Evolutionary conservation across 2,329 filamentous ascomycete species (phyloP).

Genomic region (Fonsecaea pugnacius): DNA sequence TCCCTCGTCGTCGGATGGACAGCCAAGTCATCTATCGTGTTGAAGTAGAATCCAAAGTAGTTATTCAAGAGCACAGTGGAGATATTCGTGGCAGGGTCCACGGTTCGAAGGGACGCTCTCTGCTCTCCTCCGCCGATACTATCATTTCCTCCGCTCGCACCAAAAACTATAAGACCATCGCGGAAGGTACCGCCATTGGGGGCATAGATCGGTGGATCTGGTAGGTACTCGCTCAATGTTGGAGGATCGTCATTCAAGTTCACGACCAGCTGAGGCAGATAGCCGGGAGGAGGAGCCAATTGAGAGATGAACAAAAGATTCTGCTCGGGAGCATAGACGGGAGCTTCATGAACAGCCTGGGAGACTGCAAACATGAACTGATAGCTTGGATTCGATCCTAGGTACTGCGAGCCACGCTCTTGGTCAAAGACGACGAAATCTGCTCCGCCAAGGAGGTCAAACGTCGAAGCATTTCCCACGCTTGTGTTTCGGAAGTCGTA

Average conservation of each 20-base stretch:
- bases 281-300: slow-evolving; percentile 44
- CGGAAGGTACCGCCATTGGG: slow-evolving; percentile 50
- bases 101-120: slow-evolving; percentile 48
- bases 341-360: slow-evolving; percentile 49
- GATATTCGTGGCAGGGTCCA: slow-evolving; percentile 52
- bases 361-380: slow-evolving; percentile 47
- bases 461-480: slow-evolving; percentile 43
- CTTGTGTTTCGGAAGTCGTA: slow-evolving; percentile 42
- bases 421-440: slow-evolving; percentile 48
- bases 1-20: slow-evolving; percentile 49
- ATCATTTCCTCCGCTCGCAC: slow-evolving; percentile 45
- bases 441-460: slow-evolving; percentile 41
- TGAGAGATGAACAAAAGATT: slow-evolving; percentile 50
- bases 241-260: slow-evolving; percentile 51
- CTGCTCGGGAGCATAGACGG: slow-evolving; percentile 47
- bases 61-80: slow-evolving; percentile 51
- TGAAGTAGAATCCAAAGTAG: slow-evolving; percentile 55
- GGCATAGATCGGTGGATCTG: slow-evolving; percentile 50
- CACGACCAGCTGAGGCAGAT: slow-evolving; percentile 46
- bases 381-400: slow-evolving; percentile 45
- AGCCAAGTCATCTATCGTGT: slow-evolving; percentile 50
- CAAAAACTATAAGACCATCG: slow-evolving; percentile 49
- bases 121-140: slow-evolving; percentile 46
- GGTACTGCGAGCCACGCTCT: slow-evolving; percentile 43
- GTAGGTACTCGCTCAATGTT: slow-evolving; percentile 44